phyloP scores from a whole-genome alignment of 1,284 basidiomycete species.

The Rhodotorula sp. region DNA sequence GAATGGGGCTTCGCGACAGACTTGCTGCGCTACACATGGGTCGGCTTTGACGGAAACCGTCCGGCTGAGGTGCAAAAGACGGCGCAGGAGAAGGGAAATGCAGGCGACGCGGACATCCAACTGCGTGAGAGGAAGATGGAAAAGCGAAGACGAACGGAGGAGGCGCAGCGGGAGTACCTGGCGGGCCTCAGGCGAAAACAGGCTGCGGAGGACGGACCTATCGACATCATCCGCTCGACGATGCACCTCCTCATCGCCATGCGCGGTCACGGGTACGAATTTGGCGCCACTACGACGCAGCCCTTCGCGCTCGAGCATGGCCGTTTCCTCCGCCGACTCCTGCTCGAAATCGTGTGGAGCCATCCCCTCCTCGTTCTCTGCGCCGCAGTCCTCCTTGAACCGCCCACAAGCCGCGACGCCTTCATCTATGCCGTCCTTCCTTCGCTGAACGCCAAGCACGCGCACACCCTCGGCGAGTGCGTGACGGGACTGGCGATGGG shows the following conservation, averaged over 20 bases:
- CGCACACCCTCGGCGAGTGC: slow-evolving; percentile 6
- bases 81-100: not conserved
- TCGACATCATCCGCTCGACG: slow-evolving; percentile 21
- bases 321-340: slow-evolving; percentile 15
- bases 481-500: slow-evolving; percentile 26
- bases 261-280: slow-evolving; percentile 36
- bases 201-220: slow-evolving; percentile 10
- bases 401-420: slow-evolving; percentile 4
- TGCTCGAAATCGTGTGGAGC: slow-evolving; percentile 22
- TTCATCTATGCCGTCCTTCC: slow-evolving; percentile 1
- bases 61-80: not conserved
- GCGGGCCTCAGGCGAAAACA: slow-evolving; percentile 9
- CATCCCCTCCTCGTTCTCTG: slow-evolving; percentile 23
- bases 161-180: slow-evolving; percentile 3
- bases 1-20: slow-evolving; percentile 35
- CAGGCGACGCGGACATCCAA: not conserved
- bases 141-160: not conserved
- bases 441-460: not conserved
- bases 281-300: slow-evolving; percentile 25
- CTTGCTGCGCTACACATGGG: slow-evolving; percentile 32
- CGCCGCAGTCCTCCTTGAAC: slow-evolving; percentile 24
- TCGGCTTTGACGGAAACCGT: slow-evolving; percentile 24
- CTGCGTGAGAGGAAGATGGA: not conserved
- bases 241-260: slow-evolving; percentile 28
- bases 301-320: not conserved